phyloP scores from a whole-genome alignment of 768 basidiomycete genomes.

The Pleurotus cornucopiae region DNA sequence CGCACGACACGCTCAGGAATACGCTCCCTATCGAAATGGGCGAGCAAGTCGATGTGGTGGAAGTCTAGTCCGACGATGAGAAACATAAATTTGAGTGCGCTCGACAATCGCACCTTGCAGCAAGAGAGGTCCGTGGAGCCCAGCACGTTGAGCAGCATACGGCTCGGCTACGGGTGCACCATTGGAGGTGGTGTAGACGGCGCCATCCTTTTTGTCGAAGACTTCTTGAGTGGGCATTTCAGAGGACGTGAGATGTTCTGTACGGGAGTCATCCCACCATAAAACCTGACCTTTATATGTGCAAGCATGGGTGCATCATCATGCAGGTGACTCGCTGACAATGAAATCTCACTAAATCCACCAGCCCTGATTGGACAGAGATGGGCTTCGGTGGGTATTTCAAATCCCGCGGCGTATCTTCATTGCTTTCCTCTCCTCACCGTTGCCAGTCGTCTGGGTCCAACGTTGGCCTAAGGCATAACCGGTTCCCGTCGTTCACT shows the following conservation, averaged over 20 bases:
- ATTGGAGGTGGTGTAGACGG: slow-evolving; percentile 81
- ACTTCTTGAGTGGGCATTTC: slow-evolving; percentile 66
- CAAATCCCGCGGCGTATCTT: slow-evolving; percentile 4
- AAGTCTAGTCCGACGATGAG: slow-evolving; percentile 51
- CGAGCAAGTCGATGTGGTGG: slow-evolving; percentile 84
- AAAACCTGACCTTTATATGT: neutral
- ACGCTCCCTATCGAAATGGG: slow-evolving; percentile 92
- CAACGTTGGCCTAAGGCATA: neutral
- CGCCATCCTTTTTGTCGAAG: slow-evolving; percentile 46
- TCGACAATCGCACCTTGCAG: slow-evolving; percentile 61
- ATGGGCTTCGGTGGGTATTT: neutral
- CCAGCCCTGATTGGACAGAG: slow-evolving; percentile 3
- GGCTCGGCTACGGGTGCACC: slow-evolving; percentile 76
- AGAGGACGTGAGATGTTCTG: slow-evolving; percentile 9
- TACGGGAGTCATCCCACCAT: neutral
- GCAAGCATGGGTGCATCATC: neutral
- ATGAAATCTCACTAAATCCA: slow-evolving; percentile 4
- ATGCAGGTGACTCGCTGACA: slow-evolving; percentile 2
- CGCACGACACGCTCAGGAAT: slow-evolving; percentile 91
- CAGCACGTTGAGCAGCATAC: slow-evolving; percentile 75
- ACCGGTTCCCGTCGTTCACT: slow-evolving; percentile 3
- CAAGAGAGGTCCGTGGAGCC: slow-evolving; percentile 75
- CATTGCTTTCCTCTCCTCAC: neutral
- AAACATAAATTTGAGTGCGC: neutral
- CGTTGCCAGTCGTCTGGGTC: neutral